Conservation (phyloP, 352 stramenopile species). For the Thalassiosira exigua region DNA sequence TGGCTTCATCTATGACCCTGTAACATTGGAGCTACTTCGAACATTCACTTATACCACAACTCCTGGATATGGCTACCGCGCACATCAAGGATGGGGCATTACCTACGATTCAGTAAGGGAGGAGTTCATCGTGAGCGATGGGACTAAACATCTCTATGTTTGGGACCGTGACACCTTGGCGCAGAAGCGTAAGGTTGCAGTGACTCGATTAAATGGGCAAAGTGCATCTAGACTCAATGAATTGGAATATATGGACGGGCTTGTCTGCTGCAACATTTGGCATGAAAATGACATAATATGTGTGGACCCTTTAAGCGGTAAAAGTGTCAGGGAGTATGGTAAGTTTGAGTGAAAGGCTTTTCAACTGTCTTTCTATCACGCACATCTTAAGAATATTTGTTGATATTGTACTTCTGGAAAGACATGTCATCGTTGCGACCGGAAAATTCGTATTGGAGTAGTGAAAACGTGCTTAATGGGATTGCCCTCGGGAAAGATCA, state of each 20-base stretch:
- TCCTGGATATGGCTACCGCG: constrained; percentile 43
- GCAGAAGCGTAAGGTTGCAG: constrained; percentile 83
- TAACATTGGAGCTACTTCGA: constrained; percentile 72
- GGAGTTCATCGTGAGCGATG: constrained; percentile 90
- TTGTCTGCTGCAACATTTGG: constrained; percentile 95
- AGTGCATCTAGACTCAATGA: constrained; percentile 90
- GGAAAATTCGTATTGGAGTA: constrained; percentile 55
- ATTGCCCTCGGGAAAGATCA: constrained; percentile 91
- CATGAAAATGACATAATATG: constrained; percentile 91
- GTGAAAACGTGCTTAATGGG: constrained; percentile 91
- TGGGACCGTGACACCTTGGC: constrained; percentile 89
- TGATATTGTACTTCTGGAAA: neutral
- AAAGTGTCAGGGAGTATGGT: constrained; percentile 88
- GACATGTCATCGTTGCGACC: constrained; percentile 83
- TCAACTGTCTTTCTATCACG: neutral
- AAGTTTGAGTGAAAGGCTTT: neutral
- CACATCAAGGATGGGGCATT: constrained; percentile 92
- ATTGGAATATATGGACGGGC: constrained; percentile 91
- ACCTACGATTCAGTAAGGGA: constrained; percentile 85
- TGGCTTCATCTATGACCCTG: constrained; percentile 88
- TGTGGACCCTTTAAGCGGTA: constrained; percentile 89
- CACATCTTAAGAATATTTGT: neutral
- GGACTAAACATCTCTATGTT: constrained; percentile 90
- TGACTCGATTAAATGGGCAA: constrained; percentile 60
- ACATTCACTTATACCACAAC: constrained; percentile 89